These are phyloP conservation scores for Wickerhamomyces pijperi DNA, from an alignment of 805 yeast species.

Conservation along the genomic window DNA sequence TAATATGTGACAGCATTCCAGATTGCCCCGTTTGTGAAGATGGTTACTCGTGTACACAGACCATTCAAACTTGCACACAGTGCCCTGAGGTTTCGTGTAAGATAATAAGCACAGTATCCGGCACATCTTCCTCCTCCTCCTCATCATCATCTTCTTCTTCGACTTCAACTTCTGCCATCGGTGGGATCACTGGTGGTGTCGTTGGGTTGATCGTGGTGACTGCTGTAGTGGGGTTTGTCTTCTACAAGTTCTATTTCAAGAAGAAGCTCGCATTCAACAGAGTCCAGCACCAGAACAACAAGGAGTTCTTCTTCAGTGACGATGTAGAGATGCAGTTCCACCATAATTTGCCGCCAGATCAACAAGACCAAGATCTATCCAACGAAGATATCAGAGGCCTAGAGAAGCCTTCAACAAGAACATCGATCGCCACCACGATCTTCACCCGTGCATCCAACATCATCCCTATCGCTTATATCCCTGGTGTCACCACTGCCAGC, in stretches of 20 bases:
- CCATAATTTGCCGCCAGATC: constrained; percentile 11
- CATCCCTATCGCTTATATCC: constrained; percentile 86
- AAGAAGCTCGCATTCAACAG: constrained; percentile 20
- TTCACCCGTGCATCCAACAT: constrained; percentile 78
- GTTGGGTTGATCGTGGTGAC: constrained; percentile 48
- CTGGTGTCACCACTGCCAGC: constrained; percentile 70
- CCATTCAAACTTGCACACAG: constrained; percentile 42
- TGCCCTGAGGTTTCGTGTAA: constrained; percentile 50
- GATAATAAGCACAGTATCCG: too few relatives aligned
- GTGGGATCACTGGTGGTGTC: constrained; percentile 67
- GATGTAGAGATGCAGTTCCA: constrained; percentile 20
- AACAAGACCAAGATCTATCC: constrained; percentile 8
- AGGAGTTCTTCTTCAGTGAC: constrained; percentile 18
- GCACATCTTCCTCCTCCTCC: too few relatives aligned
- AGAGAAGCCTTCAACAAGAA: constrained; percentile 18
- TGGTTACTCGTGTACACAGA: constrained; percentile 42
- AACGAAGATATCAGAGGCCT: constrained; percentile 4
- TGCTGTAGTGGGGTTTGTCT: constrained; percentile 27
- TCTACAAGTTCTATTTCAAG: constrained; percentile 32
- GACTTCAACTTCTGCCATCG: constrained; percentile 20
- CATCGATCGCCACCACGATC: constrained; percentile 45
- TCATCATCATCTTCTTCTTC: constrained; percentile 9
- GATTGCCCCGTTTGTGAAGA: constrained; percentile 44
- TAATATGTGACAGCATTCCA: constrained; percentile 27
- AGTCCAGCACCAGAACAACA: constrained; percentile 14